These are phyloP conservation scores for Dalechampia spathulata DNA, from an alignment of 441 rosid genomes.

Conservation along the genomic window DNA sequence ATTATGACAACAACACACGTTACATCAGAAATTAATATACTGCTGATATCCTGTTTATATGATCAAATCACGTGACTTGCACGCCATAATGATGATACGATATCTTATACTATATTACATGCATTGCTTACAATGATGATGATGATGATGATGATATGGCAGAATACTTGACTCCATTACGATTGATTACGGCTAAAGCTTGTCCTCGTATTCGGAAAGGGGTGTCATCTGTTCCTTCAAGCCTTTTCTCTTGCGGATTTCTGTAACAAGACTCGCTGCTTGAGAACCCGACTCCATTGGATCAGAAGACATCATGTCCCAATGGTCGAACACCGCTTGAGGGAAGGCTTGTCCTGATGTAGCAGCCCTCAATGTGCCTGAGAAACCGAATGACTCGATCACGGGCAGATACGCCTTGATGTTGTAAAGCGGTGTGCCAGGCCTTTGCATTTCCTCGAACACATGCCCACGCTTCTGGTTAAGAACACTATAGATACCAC, in stretches of 20 bases:
- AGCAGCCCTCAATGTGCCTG: slow-evolving; percentile 28
- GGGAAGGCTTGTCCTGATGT: slow-evolving; percentile 45
- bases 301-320: slow-evolving; percentile 43
- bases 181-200: too few species aligned
- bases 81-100: too few species aligned
- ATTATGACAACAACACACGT: too few species aligned
- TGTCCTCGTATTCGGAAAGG: slow-evolving; percentile 34
- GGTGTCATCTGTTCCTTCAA: slow-evolving; percentile 48
- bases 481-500: slow-evolving; percentile 38
- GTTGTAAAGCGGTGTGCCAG: slow-evolving; percentile 32
- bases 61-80: too few species aligned
- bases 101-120: too few species aligned
- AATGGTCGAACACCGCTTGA: slow-evolving; percentile 36
- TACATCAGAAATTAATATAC: too few species aligned
- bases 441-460: slow-evolving; percentile 44
- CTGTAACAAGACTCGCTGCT: slow-evolving; percentile 26
- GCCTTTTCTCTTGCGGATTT: slow-evolving; percentile 49
- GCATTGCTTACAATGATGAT: too few species aligned
- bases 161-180: too few species aligned
- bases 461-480: slow-evolving; percentile 44
- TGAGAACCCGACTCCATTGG: slow-evolving; percentile 41
- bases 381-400: slow-evolving; percentile 40
- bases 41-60: too few species aligned
- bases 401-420: slow-evolving; percentile 47
- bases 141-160: too few species aligned